These are phyloP conservation scores for Wakefieldia striispora DNA, from an alignment of 768 basidiomycete species.

Conservation along the genomic window DNA sequence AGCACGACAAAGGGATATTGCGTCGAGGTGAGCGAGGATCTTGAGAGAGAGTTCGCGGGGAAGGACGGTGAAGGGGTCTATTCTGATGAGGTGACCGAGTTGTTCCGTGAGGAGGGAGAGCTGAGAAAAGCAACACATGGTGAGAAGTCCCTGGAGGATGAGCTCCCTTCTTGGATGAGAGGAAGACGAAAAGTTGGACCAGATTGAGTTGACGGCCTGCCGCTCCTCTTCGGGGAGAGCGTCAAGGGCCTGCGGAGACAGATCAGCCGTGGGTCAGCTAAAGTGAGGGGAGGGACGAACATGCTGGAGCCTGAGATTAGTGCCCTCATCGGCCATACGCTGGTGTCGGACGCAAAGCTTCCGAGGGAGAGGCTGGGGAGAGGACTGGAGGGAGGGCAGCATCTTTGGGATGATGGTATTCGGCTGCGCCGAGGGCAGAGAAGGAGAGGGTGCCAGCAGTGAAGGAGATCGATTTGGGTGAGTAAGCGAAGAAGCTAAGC, in stretches of 20 bases:
- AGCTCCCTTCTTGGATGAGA: constrained; percentile 87
- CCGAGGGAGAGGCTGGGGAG: constrained; percentile 39
- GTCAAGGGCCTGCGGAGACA: constrained; percentile 73
- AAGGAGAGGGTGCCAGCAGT: not conserved
- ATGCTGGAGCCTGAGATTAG: constrained; percentile 87
- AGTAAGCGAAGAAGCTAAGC: constrained; percentile 37
- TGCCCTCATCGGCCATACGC: constrained; percentile 95
- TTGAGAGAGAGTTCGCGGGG: constrained; percentile 89
- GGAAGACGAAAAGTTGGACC: constrained; percentile 96
- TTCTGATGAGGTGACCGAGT: constrained; percentile 86
- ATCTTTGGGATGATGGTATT: too few relatives aligned
- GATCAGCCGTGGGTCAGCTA: constrained; percentile 6
- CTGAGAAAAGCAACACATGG: constrained; percentile 99
- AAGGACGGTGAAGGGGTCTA: constrained; percentile 90
- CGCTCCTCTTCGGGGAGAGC: constrained; percentile 83
- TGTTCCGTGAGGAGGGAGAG: constrained; percentile 94
- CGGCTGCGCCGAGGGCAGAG: not conserved
- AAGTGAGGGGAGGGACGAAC: constrained; percentile 37
- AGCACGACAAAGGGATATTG: constrained; percentile 88
- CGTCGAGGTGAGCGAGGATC: constrained; percentile 86
- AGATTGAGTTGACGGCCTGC: constrained; percentile 84
- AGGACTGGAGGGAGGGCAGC: constrained; percentile 4
- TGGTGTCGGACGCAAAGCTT: constrained; percentile 93
- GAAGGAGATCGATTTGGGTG: too few relatives aligned
- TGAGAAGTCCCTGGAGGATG: constrained; percentile 94